Conservation (phyloP, 106 monocot species). For the Platanthera guangdongensis region DNA sequence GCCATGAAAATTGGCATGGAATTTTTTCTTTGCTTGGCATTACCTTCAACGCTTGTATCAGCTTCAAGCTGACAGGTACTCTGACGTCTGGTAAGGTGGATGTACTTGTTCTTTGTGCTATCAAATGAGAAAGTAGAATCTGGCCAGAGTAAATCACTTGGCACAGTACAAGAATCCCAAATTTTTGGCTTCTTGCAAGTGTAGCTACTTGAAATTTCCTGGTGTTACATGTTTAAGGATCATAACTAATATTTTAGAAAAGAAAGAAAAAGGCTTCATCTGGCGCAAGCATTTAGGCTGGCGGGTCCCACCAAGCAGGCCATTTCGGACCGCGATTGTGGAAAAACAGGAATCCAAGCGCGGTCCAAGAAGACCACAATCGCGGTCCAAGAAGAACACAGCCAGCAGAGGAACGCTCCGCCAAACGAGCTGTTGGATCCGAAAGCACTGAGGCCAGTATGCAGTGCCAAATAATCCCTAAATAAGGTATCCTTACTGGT, state of each 20-base stretch:
- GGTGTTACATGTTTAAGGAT: constrained; percentile 11
- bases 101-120: constrained; percentile 8
- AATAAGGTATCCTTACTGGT: constrained; percentile 14
- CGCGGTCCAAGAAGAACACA: too few species aligned
- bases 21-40: background rate
- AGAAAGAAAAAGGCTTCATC: background rate
- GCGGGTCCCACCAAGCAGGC: too few species aligned
- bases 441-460: too few species aligned
- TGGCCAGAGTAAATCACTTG: constrained; percentile 37
- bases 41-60: constrained; percentile 77
- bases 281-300: too few species aligned
- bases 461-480: constrained; percentile 5
- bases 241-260: background rate
- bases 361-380: too few species aligned
- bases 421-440: too few species aligned
- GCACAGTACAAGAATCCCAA: constrained; percentile 69
- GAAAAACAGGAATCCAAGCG: too few species aligned
- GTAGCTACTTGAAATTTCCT: constrained; percentile 42
- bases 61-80: constrained; percentile 77
- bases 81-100: constrained; percentile 40
- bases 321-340: too few species aligned
- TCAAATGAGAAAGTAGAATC: constrained; percentile 13
- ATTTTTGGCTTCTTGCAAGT: constrained; percentile 22
- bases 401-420: too few species aligned
- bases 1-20: background rate